phyloP scores from a whole-genome alignment of 495 filamentous ascomycete genomes.

The Penicillium egyptiacum region DNA sequence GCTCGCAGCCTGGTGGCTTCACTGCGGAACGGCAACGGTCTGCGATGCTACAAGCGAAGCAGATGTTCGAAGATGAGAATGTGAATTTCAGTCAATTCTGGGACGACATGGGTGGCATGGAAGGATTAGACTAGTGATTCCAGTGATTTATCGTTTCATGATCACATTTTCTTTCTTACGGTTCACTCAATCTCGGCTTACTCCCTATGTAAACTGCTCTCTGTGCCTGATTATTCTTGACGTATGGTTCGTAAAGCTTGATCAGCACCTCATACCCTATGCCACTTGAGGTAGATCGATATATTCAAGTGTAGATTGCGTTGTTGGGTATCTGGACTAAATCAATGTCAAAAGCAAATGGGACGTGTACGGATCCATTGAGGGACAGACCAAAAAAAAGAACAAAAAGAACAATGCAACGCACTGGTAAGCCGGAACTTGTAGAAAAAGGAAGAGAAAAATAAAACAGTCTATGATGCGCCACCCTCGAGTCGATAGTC shows the following conservation, averaged over 20 bases:
- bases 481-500: slow-evolving; percentile 49
- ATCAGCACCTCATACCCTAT: background rate
- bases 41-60: slow-evolving; percentile 62
- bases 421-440: background rate
- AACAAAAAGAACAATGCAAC: slow-evolving; percentile 2
- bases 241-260: background rate
- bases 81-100: slow-evolving; percentile 79
- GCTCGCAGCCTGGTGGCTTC: slow-evolving; percentile 69
- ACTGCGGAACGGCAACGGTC: slow-evolving; percentile 63
- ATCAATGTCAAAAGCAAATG: slow-evolving; percentile 17
- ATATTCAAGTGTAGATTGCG: slow-evolving; percentile 18
- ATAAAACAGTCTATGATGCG: slow-evolving; percentile 13
- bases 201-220: background rate
- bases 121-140: slow-evolving; percentile 20
- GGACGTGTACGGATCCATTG: slow-evolving; percentile 1
- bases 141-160: slow-evolving; percentile 3
- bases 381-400: slow-evolving; percentile 13
- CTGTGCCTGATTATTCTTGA: background rate
- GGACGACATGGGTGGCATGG: slow-evolving; percentile 66
- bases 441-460: background rate
- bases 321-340: slow-evolving; percentile 34
- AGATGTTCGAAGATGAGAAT: slow-evolving; percentile 66
- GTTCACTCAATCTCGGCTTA: background rate
- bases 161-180: background rate
- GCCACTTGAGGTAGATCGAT: background rate